Conservation (phyloP, 2,329 filamentous ascomycete species). For the Clarireedia monteithiana region DNA sequence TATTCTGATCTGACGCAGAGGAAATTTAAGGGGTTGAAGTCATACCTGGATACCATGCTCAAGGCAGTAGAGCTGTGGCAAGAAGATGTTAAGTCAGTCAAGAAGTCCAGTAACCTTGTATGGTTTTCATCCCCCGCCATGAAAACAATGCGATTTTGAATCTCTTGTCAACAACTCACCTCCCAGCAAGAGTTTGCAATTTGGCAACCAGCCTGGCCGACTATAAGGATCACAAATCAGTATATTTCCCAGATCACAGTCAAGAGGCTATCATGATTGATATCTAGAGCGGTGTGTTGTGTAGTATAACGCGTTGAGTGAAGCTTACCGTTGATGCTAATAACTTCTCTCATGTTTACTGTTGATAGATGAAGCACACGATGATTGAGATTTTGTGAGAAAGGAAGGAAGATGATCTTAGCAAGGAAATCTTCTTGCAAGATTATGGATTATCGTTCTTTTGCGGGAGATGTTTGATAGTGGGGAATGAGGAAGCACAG, state of each 20-base stretch:
- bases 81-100: slow-evolving; percentile 26
- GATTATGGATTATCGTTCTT: slow-evolving; percentile 13
- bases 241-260: slow-evolving; percentile 14
- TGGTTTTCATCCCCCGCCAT: not conserved
- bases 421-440: slow-evolving; percentile 9
- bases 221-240: slow-evolving; percentile 42
- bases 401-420: slow-evolving; percentile 8
- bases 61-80: slow-evolving; percentile 88
- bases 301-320: slow-evolving; percentile 25
- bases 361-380: slow-evolving; percentile 21
- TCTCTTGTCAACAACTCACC: slow-evolving; percentile 53
- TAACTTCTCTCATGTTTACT: slow-evolving; percentile 92
- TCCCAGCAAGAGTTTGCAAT: slow-evolving; percentile 99
- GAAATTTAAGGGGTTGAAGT: slow-evolving; percentile 17
- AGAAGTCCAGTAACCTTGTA: not conserved
- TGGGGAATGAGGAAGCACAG: slow-evolving; percentile 15
- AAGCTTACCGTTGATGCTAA: slow-evolving; percentile 90
- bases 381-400: slow-evolving; percentile 2
- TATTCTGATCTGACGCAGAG: not conserved
- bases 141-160: slow-evolving; percentile 9
- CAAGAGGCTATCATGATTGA: slow-evolving; percentile 9
- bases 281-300: slow-evolving; percentile 33
- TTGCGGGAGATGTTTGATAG: slow-evolving; percentile 14
- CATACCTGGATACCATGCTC: slow-evolving; percentile 98
- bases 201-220: slow-evolving; percentile 99